Conservation (phyloP, 129 eudicot genomes). For the Flaveria ramosissima region DNA sequence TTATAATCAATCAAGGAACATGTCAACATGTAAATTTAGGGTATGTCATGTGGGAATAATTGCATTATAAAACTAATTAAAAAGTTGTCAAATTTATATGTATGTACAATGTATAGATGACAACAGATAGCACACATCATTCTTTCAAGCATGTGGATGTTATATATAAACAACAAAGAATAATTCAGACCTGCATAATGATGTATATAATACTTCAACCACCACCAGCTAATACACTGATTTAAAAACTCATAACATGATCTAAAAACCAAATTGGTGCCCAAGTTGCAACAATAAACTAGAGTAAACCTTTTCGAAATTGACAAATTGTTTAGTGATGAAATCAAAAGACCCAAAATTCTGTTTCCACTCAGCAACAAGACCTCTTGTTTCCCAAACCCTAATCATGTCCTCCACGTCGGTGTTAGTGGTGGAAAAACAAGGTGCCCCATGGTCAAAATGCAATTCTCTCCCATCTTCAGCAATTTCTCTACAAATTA, state of each 20-base stretch:
- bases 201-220: constrained; percentile 30
- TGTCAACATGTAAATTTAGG: constrained; percentile 29
- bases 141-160: constrained; percentile 38
- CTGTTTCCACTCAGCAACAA: constrained; percentile 90
- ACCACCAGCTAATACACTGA: constrained; percentile 36
- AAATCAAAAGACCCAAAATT: constrained; percentile 81
- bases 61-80: constrained; percentile 13
- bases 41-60: constrained; percentile 29
- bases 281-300: constrained; percentile 33
- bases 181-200: constrained; percentile 32
- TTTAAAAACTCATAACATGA: constrained; percentile 28
- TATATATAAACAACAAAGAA: constrained; percentile 27
- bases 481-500: constrained; percentile 54
- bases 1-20: constrained; percentile 26
- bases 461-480: constrained; percentile 84
- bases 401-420: constrained; percentile 60
- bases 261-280: constrained; percentile 17
- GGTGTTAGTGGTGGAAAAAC: constrained; percentile 57
- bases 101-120: constrained; percentile 19
- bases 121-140: constrained; percentile 23
- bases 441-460: constrained; percentile 96
- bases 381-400: constrained; percentile 88
- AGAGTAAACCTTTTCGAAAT: constrained; percentile 61
- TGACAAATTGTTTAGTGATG: constrained; percentile 53
- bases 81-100: constrained; percentile 19